A percentile compares a stretch with the other conserved stretches of the same genome.
These are phyloP conservation scores for Suhomyces pyralidae DNA, from an alignment of 805 yeast genomes.

Conservation along the genomic window DNA sequence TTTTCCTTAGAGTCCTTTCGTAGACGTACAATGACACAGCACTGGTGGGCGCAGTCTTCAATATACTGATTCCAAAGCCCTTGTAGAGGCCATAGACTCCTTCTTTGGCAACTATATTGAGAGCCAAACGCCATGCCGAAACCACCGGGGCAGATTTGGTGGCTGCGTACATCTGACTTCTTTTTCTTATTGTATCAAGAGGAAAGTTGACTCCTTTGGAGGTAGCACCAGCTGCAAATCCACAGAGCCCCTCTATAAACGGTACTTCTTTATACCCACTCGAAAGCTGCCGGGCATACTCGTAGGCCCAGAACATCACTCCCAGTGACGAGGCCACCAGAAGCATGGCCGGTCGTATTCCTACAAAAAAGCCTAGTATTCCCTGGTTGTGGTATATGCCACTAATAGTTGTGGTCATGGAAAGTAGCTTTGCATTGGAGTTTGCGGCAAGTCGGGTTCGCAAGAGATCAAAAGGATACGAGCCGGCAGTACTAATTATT, in stretches of 20 bases:
- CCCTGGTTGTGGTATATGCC: slow-evolving; percentile 36
- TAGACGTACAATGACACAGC: slow-evolving; percentile 67
- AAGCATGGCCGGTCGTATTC: slow-evolving; percentile 49
- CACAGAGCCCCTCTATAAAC: slow-evolving; percentile 54
- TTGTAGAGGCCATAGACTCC: slow-evolving; percentile 70
- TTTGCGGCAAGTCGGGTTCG: slow-evolving; percentile 84
- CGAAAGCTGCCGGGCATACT: slow-evolving; percentile 41
- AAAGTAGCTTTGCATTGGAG: slow-evolving; percentile 31
- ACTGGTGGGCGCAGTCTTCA: slow-evolving; percentile 79
- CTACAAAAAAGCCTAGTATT: slow-evolving; percentile 46
- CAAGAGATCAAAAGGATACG: slow-evolving; percentile 90
- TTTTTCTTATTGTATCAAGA: slow-evolving; percentile 74
- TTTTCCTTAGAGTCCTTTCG: slow-evolving; percentile 37
- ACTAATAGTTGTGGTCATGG: slow-evolving; percentile 27
- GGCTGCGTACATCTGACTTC: slow-evolving; percentile 59
- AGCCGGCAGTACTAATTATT: slow-evolving; percentile 59
- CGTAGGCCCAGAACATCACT: slow-evolving; percentile 68
- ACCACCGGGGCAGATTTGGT: not conserved
- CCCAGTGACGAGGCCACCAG: slow-evolving; percentile 74
- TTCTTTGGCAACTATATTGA: slow-evolving; percentile 47
- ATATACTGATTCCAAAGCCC: slow-evolving; percentile 66
- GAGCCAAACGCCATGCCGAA: slow-evolving; percentile 22
- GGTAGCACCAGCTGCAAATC: slow-evolving; percentile 71
- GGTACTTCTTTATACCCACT: slow-evolving; percentile 28
- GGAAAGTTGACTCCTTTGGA: slow-evolving; percentile 82